A percentile compares a stretch with the other conserved stretches of the same genome.
phyloP scores from a whole-genome alignment of 1,284 basidiomycete species.

The Ustilago hordei region DNA sequence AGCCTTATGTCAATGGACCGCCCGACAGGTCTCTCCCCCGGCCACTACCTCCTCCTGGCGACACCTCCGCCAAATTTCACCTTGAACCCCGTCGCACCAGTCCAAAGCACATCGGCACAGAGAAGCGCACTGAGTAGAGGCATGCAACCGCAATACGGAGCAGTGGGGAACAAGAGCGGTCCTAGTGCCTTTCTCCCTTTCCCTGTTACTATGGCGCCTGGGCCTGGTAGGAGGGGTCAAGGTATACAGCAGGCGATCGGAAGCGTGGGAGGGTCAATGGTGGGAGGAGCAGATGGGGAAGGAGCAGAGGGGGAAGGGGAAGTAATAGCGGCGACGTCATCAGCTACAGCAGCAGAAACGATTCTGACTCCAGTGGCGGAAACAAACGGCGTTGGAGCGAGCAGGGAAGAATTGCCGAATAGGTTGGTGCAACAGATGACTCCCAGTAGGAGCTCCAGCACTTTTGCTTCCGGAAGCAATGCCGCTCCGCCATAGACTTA shows the following conservation, averaged over 20 bases:
- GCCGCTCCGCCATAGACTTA: not conserved
- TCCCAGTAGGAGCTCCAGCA: slow-evolving; percentile 4
- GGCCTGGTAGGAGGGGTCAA: not conserved
- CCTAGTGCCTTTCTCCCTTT: slow-evolving; percentile 20
- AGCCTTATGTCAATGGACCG: slow-evolving; percentile 43
- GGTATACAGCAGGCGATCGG: not conserved
- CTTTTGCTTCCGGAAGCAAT: not conserved
- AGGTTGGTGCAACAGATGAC: slow-evolving; percentile 18
- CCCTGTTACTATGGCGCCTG: slow-evolving; percentile 13
- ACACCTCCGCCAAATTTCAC: slow-evolving; percentile 35
- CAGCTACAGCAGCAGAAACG: slow-evolving; percentile 30
- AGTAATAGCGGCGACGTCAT: not conserved
- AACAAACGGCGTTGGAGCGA: not conserved
- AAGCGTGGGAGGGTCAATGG: not conserved
- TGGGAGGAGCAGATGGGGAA: not conserved
- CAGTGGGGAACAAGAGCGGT: slow-evolving; percentile 7
- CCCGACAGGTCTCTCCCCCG: slow-evolving; percentile 39
- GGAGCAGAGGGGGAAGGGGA: not conserved
- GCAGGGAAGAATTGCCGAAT: slow-evolving; percentile 5
- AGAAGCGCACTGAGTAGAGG: slow-evolving; percentile 8
- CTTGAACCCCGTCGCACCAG: slow-evolving; percentile 14
- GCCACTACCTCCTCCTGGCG: slow-evolving; percentile 44
- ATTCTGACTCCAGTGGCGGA: slow-evolving; percentile 28
- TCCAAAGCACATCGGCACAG: not conserved
- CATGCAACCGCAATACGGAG: slow-evolving; percentile 16